These are phyloP conservation scores for Colletotrichum viniferum DNA, from an alignment of 2,329 filamentous ascomycete species.

Conservation along the genomic window DNA sequence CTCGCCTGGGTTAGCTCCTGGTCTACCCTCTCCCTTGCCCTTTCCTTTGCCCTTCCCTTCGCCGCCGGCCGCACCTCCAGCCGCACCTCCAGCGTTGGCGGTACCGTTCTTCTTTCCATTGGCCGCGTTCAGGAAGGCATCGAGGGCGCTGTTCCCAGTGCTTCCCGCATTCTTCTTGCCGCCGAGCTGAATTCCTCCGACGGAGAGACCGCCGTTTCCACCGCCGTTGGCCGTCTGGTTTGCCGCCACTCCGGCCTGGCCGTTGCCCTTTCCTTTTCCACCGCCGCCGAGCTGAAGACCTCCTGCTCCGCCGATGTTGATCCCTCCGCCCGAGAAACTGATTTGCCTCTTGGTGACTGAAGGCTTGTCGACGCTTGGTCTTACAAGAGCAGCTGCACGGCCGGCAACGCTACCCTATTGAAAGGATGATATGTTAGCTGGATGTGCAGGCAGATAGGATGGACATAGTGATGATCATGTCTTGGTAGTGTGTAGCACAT, in stretches of 20 bases:
- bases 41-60: neutral
- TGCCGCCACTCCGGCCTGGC: neutral
- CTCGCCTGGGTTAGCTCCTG: neutral
- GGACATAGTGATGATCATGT: neutral
- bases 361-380: neutral
- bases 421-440: neutral
- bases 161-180: neutral
- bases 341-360: neutral
- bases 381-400: slow-evolving; percentile 11
- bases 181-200: neutral
- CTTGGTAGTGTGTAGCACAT: neutral
- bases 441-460: neutral
- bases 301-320: neutral
- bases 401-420: slow-evolving; percentile 1
- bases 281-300: neutral
- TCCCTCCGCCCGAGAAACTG: neutral
- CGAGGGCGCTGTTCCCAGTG: slow-evolving; percentile 8
- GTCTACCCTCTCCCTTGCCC: neutral
- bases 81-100: neutral
- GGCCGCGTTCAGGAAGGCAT: neutral
- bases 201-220: slow-evolving; percentile 8
- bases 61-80: neutral
- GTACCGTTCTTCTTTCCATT: slow-evolving; percentile 8
- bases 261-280: neutral
- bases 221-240: neutral